These are phyloP conservation scores for Apiospora sp. DNA, from an alignment of 2,329 filamentous ascomycete genomes.

Conservation along the genomic window DNA sequence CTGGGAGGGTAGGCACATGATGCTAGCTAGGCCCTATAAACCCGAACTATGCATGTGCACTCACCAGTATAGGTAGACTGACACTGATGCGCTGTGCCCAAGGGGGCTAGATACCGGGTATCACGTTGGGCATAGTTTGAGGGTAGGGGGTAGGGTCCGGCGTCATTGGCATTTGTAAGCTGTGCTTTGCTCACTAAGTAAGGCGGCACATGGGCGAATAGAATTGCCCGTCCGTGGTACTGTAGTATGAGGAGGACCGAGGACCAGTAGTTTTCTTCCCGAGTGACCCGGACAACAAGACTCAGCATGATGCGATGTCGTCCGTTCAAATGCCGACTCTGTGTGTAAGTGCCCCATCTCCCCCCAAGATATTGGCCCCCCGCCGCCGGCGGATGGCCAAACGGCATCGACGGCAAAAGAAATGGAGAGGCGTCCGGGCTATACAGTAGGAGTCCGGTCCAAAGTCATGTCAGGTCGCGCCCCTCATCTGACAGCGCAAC, in stretches of 20 bases:
- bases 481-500: background rate
- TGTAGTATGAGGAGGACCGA: background rate
- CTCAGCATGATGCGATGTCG: slow-evolving; percentile 5
- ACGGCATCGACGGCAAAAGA: background rate
- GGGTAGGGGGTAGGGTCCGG: background rate
- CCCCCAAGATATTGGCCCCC: too few relatives aligned
- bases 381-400: background rate
- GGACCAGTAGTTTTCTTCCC: background rate
- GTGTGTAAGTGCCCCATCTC: slow-evolving; percentile 1
- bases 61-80: background rate
- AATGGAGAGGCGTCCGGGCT: background rate
- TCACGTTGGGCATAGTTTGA: background rate
- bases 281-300: background rate
- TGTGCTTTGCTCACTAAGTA: background rate
- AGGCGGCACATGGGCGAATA: slow-evolving; percentile 6
- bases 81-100: slow-evolving; percentile 5
- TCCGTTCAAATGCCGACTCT: background rate
- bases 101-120: background rate
- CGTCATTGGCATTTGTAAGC: background rate
- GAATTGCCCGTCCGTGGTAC: background rate
- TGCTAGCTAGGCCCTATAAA: background rate
- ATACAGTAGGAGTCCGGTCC: background rate
- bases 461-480: background rate
- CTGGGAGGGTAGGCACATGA: background rate
- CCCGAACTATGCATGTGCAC: background rate